Percentiles rank a stretch among this genome's conserved stretches.
Evolutionary conservation across 306 rosid genomes (phyloP).

Genomic region (Boehmeria nivea): DNA sequence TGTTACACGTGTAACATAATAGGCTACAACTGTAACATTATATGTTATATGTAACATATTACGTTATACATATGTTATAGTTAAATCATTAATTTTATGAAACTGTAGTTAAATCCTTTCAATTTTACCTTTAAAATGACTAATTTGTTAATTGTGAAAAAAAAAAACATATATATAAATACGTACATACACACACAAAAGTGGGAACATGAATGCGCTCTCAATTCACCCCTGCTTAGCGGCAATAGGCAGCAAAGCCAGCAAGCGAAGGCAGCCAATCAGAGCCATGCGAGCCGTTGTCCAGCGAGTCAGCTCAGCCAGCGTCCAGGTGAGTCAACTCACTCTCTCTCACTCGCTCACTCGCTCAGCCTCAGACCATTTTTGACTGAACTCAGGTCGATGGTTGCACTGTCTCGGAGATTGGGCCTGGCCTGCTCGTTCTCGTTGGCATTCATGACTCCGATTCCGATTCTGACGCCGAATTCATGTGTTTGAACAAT

Average conservation of each 20-base stretch:
- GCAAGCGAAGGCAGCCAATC: slow-evolving; percentile 11
- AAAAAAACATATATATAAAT: neutral
- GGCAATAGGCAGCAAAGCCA: slow-evolving; percentile 18
- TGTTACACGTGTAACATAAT: too few relatives aligned
- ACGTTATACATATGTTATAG: too few relatives aligned
- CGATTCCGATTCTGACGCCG: slow-evolving; percentile 73
- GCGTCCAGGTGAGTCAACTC: slow-evolving; percentile 48
- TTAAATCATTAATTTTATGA: too few relatives aligned
- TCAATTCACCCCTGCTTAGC: slow-evolving; percentile 7
- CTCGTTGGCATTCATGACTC: slow-evolving; percentile 82
- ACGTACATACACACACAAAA: neutral
- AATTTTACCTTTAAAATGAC: too few relatives aligned
- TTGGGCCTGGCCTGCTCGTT: slow-evolving; percentile 92
- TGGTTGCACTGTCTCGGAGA: slow-evolving; percentile 63
- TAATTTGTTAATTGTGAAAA: too few relatives aligned
- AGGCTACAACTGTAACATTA: too few relatives aligned
- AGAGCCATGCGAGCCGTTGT: slow-evolving; percentile 84
- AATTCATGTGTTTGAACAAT: slow-evolving; percentile 53
- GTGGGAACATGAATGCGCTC: slow-evolving; percentile 20
- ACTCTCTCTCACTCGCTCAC: neutral
- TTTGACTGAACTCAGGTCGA: slow-evolving; percentile 47
- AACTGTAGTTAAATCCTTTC: too few relatives aligned
- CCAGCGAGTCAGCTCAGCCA: slow-evolving; percentile 87
- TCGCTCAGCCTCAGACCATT: slow-evolving; percentile 7
- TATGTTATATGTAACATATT: too few relatives aligned